Percentiles rank a stretch among this genome's conserved stretches.
Conservation (phyloP, 495 filamentous ascomycete species). For the Pyrenula massariospora region DNA sequence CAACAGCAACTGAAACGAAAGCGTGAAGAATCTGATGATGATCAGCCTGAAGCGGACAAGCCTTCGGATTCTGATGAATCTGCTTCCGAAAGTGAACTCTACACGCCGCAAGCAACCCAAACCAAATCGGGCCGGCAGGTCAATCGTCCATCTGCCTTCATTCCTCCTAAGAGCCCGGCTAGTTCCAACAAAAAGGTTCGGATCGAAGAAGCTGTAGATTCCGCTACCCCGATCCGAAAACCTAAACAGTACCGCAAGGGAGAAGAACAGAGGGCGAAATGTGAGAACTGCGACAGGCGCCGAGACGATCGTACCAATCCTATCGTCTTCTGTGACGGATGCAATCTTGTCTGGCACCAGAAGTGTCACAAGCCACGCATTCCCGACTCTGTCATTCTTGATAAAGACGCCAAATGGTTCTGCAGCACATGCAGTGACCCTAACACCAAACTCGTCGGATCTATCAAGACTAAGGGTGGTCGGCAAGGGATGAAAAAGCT, state of each 20-base stretch:
- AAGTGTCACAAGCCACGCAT: constrained; percentile 81
- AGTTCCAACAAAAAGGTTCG: constrained; percentile 26
- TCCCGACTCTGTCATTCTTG: constrained; percentile 50
- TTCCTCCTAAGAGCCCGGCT: constrained; percentile 40
- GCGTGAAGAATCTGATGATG: neutral
- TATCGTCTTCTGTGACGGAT: constrained; percentile 93
- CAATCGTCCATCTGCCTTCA: constrained; percentile 58
- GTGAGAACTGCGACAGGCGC: constrained; percentile 68
- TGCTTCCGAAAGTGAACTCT: constrained; percentile 15
- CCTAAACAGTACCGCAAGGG: constrained; percentile 29
- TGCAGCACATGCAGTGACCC: constrained; percentile 50
- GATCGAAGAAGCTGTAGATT: constrained; percentile 16
- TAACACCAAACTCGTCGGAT: neutral
- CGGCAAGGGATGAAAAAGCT: neutral
- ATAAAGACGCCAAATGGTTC: constrained; percentile 64
- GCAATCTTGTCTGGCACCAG: constrained; percentile 83
- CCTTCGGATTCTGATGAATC: constrained; percentile 15
- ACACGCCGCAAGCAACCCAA: constrained; percentile 43
- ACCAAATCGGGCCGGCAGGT: constrained; percentile 80
- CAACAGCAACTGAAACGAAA: neutral
- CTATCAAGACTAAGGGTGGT: neutral
- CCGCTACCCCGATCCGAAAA: constrained; percentile 14
- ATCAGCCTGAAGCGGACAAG: constrained; percentile 30
- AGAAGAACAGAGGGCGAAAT: constrained; percentile 39
- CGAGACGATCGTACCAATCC: constrained; percentile 65